phyloP scores from a whole-genome alignment of 768 basidiomycete species.

The Leccinum sublutescens region DNA sequence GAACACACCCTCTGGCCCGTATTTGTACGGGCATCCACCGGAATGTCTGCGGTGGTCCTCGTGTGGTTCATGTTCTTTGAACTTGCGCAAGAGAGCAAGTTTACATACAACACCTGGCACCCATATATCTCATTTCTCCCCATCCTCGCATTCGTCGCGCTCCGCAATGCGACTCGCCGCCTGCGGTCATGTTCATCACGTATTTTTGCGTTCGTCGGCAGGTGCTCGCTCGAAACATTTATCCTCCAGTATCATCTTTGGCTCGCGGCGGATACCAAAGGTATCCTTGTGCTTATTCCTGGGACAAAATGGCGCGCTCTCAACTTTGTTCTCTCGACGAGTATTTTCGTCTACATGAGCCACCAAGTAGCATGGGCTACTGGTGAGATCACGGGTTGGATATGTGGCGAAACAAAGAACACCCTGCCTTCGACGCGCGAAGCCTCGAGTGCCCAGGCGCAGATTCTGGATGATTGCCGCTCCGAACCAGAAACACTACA shows the following conservation, averaged over 20 bases:
- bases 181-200: slow-evolving; percentile 69
- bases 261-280: slow-evolving; percentile 82
- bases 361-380: slow-evolving; percentile 77
- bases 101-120: slow-evolving; percentile 83
- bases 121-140: slow-evolving; percentile 80
- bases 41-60: slow-evolving; percentile 51
- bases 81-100: slow-evolving; percentile 72
- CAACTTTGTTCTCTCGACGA: slow-evolving; percentile 74
- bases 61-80: slow-evolving; percentile 86
- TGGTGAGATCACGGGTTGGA: slow-evolving; percentile 60
- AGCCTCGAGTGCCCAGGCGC: background rate
- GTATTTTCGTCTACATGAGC: slow-evolving; percentile 79
- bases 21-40: slow-evolving; percentile 46
- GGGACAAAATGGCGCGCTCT: slow-evolving; percentile 69
- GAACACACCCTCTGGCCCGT: slow-evolving; percentile 68
- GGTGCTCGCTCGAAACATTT: slow-evolving; percentile 88
- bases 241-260: slow-evolving; percentile 88
- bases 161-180: slow-evolving; percentile 73
- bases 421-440: slow-evolving; percentile 22
- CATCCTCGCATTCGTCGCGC: slow-evolving; percentile 66
- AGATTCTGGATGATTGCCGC: background rate
- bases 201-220: slow-evolving; percentile 78
- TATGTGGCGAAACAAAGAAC: slow-evolving; percentile 42
- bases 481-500: slow-evolving; percentile 39
- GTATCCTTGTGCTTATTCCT: slow-evolving; percentile 75